Evolutionary conservation across 1,284 basidiomycete species (phyloP), one percentile per base, ranked within the genome.

Genomic region (Naganishia cerealis): DNA sequence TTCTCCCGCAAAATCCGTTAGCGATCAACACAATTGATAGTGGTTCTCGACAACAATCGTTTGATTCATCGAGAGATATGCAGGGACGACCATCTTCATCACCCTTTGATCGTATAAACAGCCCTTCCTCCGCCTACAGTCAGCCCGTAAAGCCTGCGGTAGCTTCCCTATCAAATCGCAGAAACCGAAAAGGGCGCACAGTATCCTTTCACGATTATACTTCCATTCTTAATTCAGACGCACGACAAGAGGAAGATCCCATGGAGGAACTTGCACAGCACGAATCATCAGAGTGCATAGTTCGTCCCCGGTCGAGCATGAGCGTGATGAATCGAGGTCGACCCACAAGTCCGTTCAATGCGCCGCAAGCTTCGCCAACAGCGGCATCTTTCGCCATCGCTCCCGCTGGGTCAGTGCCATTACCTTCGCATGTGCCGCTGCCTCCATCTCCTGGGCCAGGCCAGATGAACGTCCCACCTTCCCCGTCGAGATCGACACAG

Each of bases 281-380:
- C 36, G 40, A 48, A 18, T 26, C 43, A 38, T 21, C 18, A 9
- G 38, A 56, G 13, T 6, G 7, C n/a, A 55, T 52, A 16, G 58
- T 55, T 15, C 61, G 63, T n/a, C 70, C 67, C 21, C 29, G 58
- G 26, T 68, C 67, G 53, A 71, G 58, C 26, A 39, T 56, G 67
- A 67, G 67, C 24, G 26, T 46, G 61, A 72, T 43, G 57, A 72
- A 29, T 54, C 71, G 69, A 15, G 66, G 66, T 9, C 56, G 69
- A 65, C 67, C 67, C 10, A 68, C 67, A 15, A 68, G 67, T 63
- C 67, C 67, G 50, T 67, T 62, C 38, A 38, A 33, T 16, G 57
- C 38, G 24, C 43, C 42, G 26, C 16, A 24, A 6, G 48, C 46
- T 12, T 52, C 40, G 50, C 46, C 65, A 4, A 50, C 26, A 21